phyloP scores from a whole-genome alignment of 2,329 filamentous ascomycete species.

The Balansia obtecta region DNA sequence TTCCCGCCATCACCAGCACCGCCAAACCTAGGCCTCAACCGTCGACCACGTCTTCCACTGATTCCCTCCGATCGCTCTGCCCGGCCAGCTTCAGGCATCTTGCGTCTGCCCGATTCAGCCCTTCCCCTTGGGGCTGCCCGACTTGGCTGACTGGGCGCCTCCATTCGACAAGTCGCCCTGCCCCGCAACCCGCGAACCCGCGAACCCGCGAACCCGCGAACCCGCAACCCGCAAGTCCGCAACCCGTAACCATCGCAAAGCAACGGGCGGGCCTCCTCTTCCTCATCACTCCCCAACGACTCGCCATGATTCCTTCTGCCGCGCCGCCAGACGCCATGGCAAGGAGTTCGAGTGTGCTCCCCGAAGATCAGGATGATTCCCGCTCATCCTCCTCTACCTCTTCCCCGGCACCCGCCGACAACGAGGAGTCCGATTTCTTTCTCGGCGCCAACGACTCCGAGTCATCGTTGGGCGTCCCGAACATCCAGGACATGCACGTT shows the following conservation, averaged over 20 bases:
- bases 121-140: conserved; percentile 1
- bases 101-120: neutral
- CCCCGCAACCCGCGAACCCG: conserved; percentile 1
- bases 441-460: conserved; percentile 81
- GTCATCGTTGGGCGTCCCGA: conserved; percentile 75
- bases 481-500: conserved; percentile 61
- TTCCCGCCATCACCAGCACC: neutral
- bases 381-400: conserved; percentile 57
- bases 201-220: too few species aligned
- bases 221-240: too few species aligned
- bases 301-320: conserved; percentile 9
- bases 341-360: conserved; percentile 8
- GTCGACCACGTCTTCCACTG: neutral
- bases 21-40: neutral
- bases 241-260: neutral
- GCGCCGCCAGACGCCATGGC: conserved; percentile 10
- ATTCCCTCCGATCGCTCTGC: neutral
- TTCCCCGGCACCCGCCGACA: conserved; percentile 63
- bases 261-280: neutral
- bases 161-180: neutral
- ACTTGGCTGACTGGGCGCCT: conserved; percentile 6
- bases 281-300: neutral
- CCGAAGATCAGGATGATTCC: conserved; percentile 36
- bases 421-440: conserved; percentile 91
- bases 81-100: neutral